phyloP scores from a whole-genome alignment of 306 rosid species.

The Rosa lucieae region DNA sequence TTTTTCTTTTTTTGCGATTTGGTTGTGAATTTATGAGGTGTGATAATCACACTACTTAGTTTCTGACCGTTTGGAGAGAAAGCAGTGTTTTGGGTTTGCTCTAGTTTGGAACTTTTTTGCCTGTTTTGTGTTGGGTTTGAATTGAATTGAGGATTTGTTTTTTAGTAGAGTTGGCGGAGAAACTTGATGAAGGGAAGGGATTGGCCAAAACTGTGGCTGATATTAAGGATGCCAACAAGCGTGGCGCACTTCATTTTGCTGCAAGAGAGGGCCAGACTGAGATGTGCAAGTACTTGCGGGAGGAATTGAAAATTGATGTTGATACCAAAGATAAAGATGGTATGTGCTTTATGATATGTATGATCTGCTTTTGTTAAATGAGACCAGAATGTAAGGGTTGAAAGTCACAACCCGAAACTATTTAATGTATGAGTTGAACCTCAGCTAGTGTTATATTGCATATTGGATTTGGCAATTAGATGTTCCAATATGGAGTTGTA shows the following conservation, averaged over 20 bases:
- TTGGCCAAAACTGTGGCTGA: conserved; percentile 65
- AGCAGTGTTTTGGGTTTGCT: too few relatives aligned
- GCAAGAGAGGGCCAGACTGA: conserved; percentile 84
- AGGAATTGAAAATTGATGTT: conserved; percentile 70
- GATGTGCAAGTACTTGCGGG: conserved; percentile 66
- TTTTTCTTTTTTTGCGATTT: too few relatives aligned
- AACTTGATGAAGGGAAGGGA: conserved; percentile 75
- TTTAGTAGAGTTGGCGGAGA: conserved; percentile 56
- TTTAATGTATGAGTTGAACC: neutral
- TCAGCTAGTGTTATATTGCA: neutral
- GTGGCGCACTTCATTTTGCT: conserved; percentile 93
- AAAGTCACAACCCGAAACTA: too few relatives aligned
- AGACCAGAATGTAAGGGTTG: too few relatives aligned
- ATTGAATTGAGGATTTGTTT: conserved; percentile 11
- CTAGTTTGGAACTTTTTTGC: neutral
- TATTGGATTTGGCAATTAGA: neutral
- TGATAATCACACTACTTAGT: too few relatives aligned
- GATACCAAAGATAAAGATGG: conserved; percentile 90
- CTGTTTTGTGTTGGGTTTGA: neutral
- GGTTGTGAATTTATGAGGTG: too few relatives aligned
- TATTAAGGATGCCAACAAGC: conserved; percentile 84
- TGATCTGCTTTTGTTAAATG: neutral
- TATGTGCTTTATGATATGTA: conserved; percentile 7
- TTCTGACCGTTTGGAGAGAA: too few relatives aligned
- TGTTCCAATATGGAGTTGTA: neutral